Base-by-base conservation (phyloP, 1,139 yeast genomes). In the Geotrichum aggregatum region DNA sequence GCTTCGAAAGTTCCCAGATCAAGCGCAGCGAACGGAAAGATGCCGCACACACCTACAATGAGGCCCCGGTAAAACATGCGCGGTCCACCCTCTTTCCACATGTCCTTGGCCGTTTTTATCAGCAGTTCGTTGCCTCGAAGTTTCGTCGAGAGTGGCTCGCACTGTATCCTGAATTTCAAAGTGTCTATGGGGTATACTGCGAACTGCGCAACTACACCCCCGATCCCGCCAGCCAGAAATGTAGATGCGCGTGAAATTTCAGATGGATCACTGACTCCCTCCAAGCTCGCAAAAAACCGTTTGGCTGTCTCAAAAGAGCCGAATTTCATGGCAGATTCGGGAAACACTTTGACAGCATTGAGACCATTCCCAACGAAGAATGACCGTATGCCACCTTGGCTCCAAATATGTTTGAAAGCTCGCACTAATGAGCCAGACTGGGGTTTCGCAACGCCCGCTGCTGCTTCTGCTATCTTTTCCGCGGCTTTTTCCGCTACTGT, bases 161-260 rank as follows among this genome's bases (percentile, higher is more conserved):
- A 73, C 57, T 73, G 77, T 22, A 74, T 66, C 16, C 77, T 58
- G 75, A 87, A 92, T 67, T 92, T 92, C 47, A 92, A 74, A 0
- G 98, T 92, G 70, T 92, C 98, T n/a, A 92, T 83, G 5, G 98
- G 98, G 66, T 92, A 92, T 3, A 91, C 96, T 0, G 94, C 78
- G 61, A 89, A 82, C 69, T 92, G 98, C 0, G 98, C 87, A 33
- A 83, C 79, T 56, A 92, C 95, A 63, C 98, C 98, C 42, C 97
- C 98, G 50, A 92, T 67, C 42, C 98, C 98, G 69, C 98, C 98
- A 16, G 97, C 88, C 35, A 88, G 68, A 66, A 89, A 92, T 0
- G 97, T 89, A 0, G 96, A 78, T 0, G 79, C 66, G 58, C 84
- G 80, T 0, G 96, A 86, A 49, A 92, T 71, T 49, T 87, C 80